Conservation (phyloP, 768 basidiomycete genomes). For the Termitomyces heimii region DNA sequence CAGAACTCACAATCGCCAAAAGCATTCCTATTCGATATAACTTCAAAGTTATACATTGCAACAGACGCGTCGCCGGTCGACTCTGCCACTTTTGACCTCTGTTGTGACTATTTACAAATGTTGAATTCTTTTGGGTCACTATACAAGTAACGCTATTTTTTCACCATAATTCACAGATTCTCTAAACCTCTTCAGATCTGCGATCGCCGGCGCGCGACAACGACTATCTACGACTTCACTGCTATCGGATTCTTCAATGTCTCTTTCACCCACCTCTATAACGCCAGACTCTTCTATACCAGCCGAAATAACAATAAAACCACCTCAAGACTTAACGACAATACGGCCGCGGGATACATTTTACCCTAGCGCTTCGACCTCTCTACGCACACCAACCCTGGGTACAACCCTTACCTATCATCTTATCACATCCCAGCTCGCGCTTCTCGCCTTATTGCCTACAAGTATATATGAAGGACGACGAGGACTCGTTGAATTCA, state of each 20-base stretch:
- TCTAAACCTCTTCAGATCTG: conserved; percentile 21
- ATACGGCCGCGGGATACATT: conserved; percentile 38
- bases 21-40: conserved; percentile 87
- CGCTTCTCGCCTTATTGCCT: conserved; percentile 67
- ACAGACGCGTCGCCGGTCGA: conserved; percentile 93
- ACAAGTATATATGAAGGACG: conserved; percentile 67
- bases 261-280: conserved; percentile 13
- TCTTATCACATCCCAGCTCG: conserved; percentile 66
- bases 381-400: conserved; percentile 49
- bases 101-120: conserved; percentile 87
- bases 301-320: conserved; percentile 1
- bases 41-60: conserved; percentile 84
- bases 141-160: conserved; percentile 56
- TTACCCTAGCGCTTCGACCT: conserved; percentile 66
- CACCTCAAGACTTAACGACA: conserved; percentile 1
- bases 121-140: conserved; percentile 80
- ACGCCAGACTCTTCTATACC: conserved; percentile 14
- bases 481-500: conserved; percentile 78
- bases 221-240: conserved; percentile 19
- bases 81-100: conserved; percentile 79
- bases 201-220: conserved; percentile 23
- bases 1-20: conserved; percentile 92
- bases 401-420: conserved; percentile 84
- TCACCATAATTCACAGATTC: neutral
- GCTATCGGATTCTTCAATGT: conserved; percentile 20